Evolutionary conservation across 2,329 filamentous ascomycete species (phyloP).

Genomic region (Fusarium mangiferae): DNA sequence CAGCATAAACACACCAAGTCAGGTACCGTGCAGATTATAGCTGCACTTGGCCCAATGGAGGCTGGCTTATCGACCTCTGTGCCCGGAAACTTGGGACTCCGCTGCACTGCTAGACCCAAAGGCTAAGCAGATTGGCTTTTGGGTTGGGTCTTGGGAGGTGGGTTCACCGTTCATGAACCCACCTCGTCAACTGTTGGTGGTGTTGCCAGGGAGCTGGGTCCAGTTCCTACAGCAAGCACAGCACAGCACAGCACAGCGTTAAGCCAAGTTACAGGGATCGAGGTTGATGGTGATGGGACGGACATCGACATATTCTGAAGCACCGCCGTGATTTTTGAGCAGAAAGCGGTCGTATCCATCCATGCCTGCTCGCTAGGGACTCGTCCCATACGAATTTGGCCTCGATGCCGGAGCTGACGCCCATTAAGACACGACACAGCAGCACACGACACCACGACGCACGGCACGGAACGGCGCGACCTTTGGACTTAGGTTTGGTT

Average conservation of each 20-base stretch:
- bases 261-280: conserved; percentile 33
- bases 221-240: neutral
- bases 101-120: conserved; percentile 16
- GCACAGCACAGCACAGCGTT: neutral
- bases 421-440: neutral
- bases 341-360: conserved; percentile 20
- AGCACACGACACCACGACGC: conserved; percentile 8
- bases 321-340: conserved; percentile 31
- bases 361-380: conserved; percentile 8
- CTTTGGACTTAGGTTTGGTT: conserved; percentile 12
- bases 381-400: neutral
- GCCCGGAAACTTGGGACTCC: conserved; percentile 34
- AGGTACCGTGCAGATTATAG: conserved; percentile 21
- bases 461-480: conserved; percentile 12
- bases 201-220: conserved; percentile 8
- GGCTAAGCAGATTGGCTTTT: conserved; percentile 19
- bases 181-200: conserved; percentile 5
- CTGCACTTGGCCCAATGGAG: conserved; percentile 12
- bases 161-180: conserved; percentile 26
- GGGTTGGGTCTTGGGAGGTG: conserved; percentile 2
- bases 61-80: conserved; percentile 11
- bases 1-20: conserved; percentile 17
- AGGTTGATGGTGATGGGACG: conserved; percentile 33
- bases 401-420: neutral
- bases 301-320: conserved; percentile 41